Evolutionary conservation across 768 basidiomycete species (phyloP).

Genomic region (Leccinum truebloodii): DNA sequence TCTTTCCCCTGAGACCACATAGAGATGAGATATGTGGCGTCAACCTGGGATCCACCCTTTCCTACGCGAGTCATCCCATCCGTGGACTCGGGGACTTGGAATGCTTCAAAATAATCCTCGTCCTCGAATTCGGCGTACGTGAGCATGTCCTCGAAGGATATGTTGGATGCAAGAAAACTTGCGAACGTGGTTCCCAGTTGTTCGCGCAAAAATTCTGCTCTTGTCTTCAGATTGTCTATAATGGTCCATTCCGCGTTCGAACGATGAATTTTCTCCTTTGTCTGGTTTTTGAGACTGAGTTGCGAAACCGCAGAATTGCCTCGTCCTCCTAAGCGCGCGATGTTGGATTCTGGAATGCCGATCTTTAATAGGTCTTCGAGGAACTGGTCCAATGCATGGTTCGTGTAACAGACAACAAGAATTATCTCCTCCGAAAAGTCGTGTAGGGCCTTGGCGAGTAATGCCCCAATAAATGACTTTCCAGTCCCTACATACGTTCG

Average conservation of each 20-base stretch:
- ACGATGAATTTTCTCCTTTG: conserved; percentile 21
- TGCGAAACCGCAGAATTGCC: conserved; percentile 47
- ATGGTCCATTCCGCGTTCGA: conserved; percentile 39
- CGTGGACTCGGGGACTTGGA: conserved; percentile 40
- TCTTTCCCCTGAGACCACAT: conserved; percentile 47
- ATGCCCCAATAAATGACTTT: conserved; percentile 69
- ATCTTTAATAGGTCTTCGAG: conserved; percentile 60
- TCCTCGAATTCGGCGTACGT: conserved; percentile 55
- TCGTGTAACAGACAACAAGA: conserved; percentile 70
- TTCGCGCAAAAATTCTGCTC: conserved; percentile 5
- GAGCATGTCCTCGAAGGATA: conserved; percentile 36
- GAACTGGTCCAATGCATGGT: conserved; percentile 72
- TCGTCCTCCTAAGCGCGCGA: conserved; percentile 61
- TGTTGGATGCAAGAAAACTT: conserved; percentile 23
- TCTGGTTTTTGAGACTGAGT: conserved; percentile 46
- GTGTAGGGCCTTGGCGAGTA: conserved; percentile 60
- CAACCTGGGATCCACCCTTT: conserved; percentile 37
- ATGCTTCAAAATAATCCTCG: conserved; percentile 44
- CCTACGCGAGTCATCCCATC: conserved; percentile 52
- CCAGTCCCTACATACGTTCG: conserved; percentile 53
- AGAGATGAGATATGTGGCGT: conserved; percentile 44
- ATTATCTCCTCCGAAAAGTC: conserved; percentile 47
- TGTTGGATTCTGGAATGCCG: conserved; percentile 48
- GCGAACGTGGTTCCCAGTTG: conserved; percentile 34
- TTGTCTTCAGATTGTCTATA: conserved; percentile 42